Percentiles rank a stretch among this genome's conserved stretches.
Evolutionary conservation across 306 rosid species (phyloP).

Genomic region (Clitoria ternatea): DNA sequence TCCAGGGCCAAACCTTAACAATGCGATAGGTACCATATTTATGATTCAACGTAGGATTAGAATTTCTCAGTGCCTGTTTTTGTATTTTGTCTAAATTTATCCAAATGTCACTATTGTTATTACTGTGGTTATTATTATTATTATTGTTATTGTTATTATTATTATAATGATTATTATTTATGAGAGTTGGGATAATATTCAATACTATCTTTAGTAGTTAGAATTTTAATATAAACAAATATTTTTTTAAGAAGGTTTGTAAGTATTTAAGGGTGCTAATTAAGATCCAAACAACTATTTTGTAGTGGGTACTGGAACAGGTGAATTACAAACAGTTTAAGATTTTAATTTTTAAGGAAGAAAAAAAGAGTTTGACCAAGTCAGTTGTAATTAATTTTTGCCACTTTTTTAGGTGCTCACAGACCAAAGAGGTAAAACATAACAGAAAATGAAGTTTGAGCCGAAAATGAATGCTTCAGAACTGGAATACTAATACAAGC

Average conservation of each 20-base stretch:
- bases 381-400: background rate
- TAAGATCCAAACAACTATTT: background rate
- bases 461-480: constrained; percentile 30
- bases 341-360: background rate
- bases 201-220: background rate
- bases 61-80: background rate
- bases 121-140: too few species aligned
- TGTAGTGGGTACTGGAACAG: background rate
- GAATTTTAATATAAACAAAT: background rate
- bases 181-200: background rate
- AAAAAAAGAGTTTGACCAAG: background rate
- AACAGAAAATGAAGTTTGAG: background rate
- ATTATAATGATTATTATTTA: background rate
- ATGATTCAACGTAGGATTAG: background rate
- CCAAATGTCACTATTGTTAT: background rate
- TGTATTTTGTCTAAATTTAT: background rate
- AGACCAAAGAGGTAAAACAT: background rate
- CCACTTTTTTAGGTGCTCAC: background rate
- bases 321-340: background rate
- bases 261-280: background rate
- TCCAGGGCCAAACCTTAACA: constrained; percentile 2
- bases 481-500: background rate
- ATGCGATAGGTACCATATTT: background rate
- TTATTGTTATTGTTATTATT: background rate
- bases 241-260: too few species aligned